Base-by-base conservation (phyloP, 495 filamentous ascomycete genomes). In the Cercophora sp. region DNA sequence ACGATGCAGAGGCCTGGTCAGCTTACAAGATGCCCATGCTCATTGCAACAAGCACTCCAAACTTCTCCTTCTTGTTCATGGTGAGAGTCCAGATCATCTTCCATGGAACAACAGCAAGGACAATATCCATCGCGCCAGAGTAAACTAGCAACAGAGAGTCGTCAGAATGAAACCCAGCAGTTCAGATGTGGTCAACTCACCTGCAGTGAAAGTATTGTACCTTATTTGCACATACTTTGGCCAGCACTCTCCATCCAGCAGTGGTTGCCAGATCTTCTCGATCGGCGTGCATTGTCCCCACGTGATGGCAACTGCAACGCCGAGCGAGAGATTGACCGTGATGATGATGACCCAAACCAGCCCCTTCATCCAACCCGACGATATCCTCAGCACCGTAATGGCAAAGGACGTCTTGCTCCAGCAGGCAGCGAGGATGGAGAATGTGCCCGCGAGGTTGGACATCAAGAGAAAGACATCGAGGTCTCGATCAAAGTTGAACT, bases 391-490 rank as follows among this genome's bases (percentile, higher is more conserved):
- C 1, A 71, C 59, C 0, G 66, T 69, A 26, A 70, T 56, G 13
- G 64, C 68, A 40, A 69, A 70, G 2, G 61, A 63, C 4, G 62
- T 70, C 36, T 70, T 70, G 27, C 57, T 62, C 64, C 62, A 67
- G 8, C 52, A 44, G 0, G 68, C 69, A 0, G 64, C 59, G 1
- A 70, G 43, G 44, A 72, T 65, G 29, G 63, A 67, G 19, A 70
- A 68, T 3, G 55, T 53, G 18, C 67, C 67, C 0, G 67, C 57
- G 16, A 67, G 26, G 52, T 65, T 65, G 37, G 49, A 44, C 10
- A 53, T 43, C 2, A 70, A 42, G 15, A 71, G 59, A 16, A 59
- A 64, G 4, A 56, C 40, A 4, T 62, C 40, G 18, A 67, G 53
- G 15, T 58, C 53, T n/a, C n/a, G n/a, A 5, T 49, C 27, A 11